A percentile compares a stretch with the other conserved stretches of the same genome.
Evolutionary conservation across 2,329 filamentous ascomycete genomes (phyloP).

Genomic region (Chlorencoelia australis): DNA sequence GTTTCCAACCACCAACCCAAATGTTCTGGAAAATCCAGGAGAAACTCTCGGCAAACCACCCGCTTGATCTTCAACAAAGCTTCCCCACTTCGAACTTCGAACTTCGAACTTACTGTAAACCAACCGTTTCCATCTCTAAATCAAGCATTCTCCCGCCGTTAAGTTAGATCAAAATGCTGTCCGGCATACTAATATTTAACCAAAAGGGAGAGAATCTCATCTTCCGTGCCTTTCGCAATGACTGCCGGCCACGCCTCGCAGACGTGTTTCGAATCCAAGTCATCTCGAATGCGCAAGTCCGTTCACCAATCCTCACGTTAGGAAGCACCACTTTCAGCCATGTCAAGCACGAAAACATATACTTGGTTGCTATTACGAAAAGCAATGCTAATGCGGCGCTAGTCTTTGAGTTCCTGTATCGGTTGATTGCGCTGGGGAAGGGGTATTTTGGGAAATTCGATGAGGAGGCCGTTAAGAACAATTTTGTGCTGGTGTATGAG

Average conservation of each 20-base stretch:
- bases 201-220: constrained; percentile 99
- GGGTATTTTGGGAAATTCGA: constrained; percentile 99
- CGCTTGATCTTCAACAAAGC: no score
- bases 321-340: constrained; percentile 98
- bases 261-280: constrained; percentile 99
- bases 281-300: constrained; percentile 95
- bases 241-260: constrained; percentile 92
- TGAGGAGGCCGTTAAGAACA: constrained; percentile 99
- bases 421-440: constrained; percentile 78
- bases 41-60: no score
- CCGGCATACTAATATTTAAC: constrained; percentile 95
- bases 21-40: no score
- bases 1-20: neutral
- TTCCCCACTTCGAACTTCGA: no score
- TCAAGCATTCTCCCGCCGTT: neutral
- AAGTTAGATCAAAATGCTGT: constrained; percentile 61
- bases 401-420: constrained; percentile 96
- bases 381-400: constrained; percentile 98
- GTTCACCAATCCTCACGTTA: constrained; percentile 92
- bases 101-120: no score
- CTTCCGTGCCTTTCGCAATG: constrained; percentile 96
- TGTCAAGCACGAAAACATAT: constrained; percentile 99
- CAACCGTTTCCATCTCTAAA: neutral
- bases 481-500: constrained; percentile 98
- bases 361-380: constrained; percentile 93